Evolutionary conservation across 805 yeast genomes (phyloP).

Genomic region (Metschnikowia sp.): DNA sequence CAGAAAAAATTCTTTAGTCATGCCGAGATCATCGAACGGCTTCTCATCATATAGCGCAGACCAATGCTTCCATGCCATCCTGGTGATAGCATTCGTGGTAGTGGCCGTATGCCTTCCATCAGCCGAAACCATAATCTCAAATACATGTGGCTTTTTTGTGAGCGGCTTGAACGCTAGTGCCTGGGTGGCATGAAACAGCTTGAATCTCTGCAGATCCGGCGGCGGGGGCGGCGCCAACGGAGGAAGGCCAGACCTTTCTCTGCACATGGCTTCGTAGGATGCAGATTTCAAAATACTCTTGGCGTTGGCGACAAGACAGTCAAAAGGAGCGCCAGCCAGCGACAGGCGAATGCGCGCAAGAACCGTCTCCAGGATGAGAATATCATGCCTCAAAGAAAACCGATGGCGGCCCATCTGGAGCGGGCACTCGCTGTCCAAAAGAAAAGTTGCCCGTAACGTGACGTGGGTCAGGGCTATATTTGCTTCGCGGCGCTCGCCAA

Average conservation of each 20-base stretch:
- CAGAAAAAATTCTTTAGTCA: background rate
- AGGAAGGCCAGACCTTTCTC: background rate
- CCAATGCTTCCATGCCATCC: background rate
- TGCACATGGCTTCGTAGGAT: background rate
- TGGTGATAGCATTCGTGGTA: background rate
- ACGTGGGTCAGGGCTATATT: background rate
- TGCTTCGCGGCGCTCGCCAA: background rate
- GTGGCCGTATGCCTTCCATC: background rate
- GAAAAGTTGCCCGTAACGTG: background rate
- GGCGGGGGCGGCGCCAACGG: background rate
- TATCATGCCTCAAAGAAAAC: background rate
- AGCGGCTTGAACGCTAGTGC: background rate
- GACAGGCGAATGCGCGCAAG: background rate
- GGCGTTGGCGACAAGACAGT: background rate
- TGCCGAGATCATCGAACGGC: background rate
- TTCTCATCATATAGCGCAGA: too few relatives aligned
- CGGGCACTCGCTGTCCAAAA: background rate
- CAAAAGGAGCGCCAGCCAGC: background rate
- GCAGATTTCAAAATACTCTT: background rate
- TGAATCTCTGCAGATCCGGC: too few relatives aligned
- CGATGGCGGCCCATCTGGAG: background rate
- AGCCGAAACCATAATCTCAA: background rate
- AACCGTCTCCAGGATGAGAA: background rate
- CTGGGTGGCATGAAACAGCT: background rate
- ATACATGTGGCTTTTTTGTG: background rate